These are phyloP conservation scores for Acrocalymma vagum DNA, from an alignment of 2,329 filamentous ascomycete species.

Conservation along the genomic window DNA sequence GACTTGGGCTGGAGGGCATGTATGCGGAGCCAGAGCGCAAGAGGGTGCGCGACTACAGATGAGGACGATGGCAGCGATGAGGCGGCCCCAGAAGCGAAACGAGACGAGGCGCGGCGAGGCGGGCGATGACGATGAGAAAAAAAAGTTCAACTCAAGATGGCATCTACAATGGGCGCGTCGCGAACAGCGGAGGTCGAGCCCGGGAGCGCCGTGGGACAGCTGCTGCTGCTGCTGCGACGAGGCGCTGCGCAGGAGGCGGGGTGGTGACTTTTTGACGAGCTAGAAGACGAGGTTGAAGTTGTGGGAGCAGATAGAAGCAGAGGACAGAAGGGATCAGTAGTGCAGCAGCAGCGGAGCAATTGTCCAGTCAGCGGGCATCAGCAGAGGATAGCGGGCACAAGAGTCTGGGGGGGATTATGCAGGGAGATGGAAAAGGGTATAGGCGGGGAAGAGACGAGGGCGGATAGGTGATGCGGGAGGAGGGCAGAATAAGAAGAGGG, in stretches of 20 bases:
- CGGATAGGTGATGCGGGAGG: background rate
- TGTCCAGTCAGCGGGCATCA: background rate
- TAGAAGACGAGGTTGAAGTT: conserved; percentile 22
- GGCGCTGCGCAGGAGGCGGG: no score
- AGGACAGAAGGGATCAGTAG: background rate
- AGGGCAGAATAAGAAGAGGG: conserved; percentile 13
- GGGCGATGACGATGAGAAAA: no score
- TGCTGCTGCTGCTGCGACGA: conserved; percentile 7
- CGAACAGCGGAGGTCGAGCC: conserved; percentile 19
- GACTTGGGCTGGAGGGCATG: conserved; percentile 64
- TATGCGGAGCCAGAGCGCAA: conserved; percentile 48
- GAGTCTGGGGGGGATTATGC: background rate
- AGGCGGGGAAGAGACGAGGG: background rate
- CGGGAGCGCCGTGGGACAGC: conserved; percentile 2
- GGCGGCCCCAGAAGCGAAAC: conserved; percentile 14
- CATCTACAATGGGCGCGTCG: conserved; percentile 27
- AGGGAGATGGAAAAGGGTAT: conserved; percentile 1
- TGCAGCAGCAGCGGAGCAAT: no score
- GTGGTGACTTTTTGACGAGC: conserved; percentile 19
- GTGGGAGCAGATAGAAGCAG: background rate
- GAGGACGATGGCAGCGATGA: conserved; percentile 12
- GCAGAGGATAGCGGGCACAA: conserved; percentile 10
- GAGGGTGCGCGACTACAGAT: conserved; percentile 10
- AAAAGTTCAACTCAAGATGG: conserved; percentile 31
- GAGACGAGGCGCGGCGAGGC: conserved; percentile 8